Evolutionary conservation across 2,329 filamentous ascomycete genomes (phyloP), one percentile per base, ranked within the genome.

Genomic region (Aspergillus neoniger): DNA sequence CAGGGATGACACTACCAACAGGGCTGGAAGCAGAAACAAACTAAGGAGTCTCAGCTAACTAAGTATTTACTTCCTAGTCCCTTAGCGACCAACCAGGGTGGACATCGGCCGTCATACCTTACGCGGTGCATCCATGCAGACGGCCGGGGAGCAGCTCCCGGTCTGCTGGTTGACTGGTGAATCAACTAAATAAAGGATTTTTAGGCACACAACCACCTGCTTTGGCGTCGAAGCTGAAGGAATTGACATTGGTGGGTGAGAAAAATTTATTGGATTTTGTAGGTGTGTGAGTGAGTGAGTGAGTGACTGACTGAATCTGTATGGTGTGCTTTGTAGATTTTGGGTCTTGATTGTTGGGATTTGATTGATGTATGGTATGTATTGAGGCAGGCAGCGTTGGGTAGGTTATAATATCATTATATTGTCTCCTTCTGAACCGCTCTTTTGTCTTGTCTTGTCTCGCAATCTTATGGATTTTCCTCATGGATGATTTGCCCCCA

Each of bases 121-220:
- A 50, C 47, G 47, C 47, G 25, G 47, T 50, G 47, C 47, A 50
- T 50, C 47, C 47, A 50, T 50, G 47, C 47, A 32, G 47, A 50
- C 47, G 47, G 47, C 47, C 47, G 47, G 47, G 47, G 47, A 50
- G 47, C 47, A 50, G 47, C 25, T 50, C 47, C 47, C 47, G 47
- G 47, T 14, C 41, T 44, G 41, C 19, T 17, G 47, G 23, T 50
- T 44, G 47, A 50, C 47, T 50, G 47, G 47, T 50, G 47, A 50
- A 15, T 30, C n/a, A n/a, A 50, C 47, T n/a, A 32, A 50, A 50
- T 50, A 50, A 50, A 50, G 47, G 47, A 50, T 32, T 50, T 50
- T 50, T 50, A 50, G 47, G 47, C 47, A 50, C 47, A 50, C 47
- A 50, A 50, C 25, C 25, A 17, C 28, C 47, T 25, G 47, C 23